Conservation (phyloP, 2,329 filamentous ascomycete genomes). For the Alternaria sp. region DNA sequence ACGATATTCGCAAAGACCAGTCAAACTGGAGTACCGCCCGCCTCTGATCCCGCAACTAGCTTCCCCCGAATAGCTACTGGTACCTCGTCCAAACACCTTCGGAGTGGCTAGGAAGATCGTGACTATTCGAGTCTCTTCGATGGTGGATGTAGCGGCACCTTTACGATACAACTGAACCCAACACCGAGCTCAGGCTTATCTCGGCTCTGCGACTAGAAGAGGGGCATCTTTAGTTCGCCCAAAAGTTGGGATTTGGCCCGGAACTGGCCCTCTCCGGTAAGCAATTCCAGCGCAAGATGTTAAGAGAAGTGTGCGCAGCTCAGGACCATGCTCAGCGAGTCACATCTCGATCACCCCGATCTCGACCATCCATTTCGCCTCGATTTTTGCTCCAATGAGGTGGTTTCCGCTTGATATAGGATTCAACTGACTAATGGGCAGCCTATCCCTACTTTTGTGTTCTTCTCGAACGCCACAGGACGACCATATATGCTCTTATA, state of each 20-base stretch:
- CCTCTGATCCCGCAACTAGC: not conserved
- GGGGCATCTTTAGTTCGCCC: constrained; percentile 5
- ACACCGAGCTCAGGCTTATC: not conserved
- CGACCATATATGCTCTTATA: not conserved
- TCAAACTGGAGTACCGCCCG: constrained; percentile 1
- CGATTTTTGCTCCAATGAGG: not conserved
- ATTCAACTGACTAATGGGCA: not conserved
- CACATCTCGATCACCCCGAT: not conserved
- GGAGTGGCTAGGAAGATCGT: not conserved
- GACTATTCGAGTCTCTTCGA: not conserved
- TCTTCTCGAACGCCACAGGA: not conserved
- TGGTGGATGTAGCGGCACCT: not conserved
- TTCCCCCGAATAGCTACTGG: not conserved
- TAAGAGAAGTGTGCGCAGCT: constrained; percentile 23
- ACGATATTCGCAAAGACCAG: not conserved
- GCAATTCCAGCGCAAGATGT: constrained; percentile 11
- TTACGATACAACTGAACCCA: not conserved
- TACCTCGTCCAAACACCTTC: not conserved
- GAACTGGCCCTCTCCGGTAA: constrained; percentile 28
- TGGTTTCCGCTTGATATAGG: not conserved
- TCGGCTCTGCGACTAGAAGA: not conserved
- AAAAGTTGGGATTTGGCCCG: not conserved
- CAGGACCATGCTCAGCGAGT: constrained; percentile 5
- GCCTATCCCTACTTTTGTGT: not conserved
- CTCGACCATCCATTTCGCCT: not conserved